Evolutionary conservation across 2,329 filamentous ascomycete genomes (phyloP).

Genomic region (Fonsecaea monophora): DNA sequence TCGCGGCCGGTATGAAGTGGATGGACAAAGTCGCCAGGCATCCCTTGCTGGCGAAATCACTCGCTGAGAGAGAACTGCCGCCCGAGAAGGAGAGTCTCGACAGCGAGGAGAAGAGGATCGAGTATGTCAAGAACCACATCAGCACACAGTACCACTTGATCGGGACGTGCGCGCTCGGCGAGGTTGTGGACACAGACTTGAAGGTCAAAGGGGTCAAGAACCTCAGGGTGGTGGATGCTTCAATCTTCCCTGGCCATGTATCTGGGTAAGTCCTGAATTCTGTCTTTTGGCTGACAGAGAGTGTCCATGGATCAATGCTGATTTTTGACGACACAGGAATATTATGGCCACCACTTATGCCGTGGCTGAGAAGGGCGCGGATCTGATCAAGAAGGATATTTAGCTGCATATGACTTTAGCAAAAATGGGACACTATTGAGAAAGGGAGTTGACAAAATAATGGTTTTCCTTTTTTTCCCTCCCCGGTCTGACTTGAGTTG

Average conservation of each 20-base stretch:
- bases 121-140: conserved; percentile 49
- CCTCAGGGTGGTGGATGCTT: conserved; percentile 49
- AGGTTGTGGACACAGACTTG: conserved; percentile 48
- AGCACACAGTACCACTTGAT: conserved; percentile 51
- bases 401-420: not conserved
- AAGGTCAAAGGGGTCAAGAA: conserved; percentile 48
- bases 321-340: conserved; percentile 11
- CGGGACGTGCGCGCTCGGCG: conserved; percentile 55
- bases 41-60: conserved; percentile 28
- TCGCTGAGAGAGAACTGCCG: conserved; percentile 28
- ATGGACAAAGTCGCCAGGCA: conserved; percentile 45
- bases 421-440: not conserved
- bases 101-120: conserved; percentile 41
- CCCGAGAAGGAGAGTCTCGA: conserved; percentile 28
- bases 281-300: not conserved
- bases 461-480: not conserved
- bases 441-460: not conserved
- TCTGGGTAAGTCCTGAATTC: conserved; percentile 40
- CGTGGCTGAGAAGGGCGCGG: conserved; percentile 46
- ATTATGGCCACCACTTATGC: conserved; percentile 46
- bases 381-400: conserved; percentile 45
- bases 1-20: conserved; percentile 48
- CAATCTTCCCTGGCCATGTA: conserved; percentile 45
- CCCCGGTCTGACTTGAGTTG: not conserved
- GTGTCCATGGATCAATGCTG: not conserved